Evolutionary conservation across 2,329 filamentous ascomycete genomes (phyloP).

Genomic region (Metarhizium anisopliae): DNA sequence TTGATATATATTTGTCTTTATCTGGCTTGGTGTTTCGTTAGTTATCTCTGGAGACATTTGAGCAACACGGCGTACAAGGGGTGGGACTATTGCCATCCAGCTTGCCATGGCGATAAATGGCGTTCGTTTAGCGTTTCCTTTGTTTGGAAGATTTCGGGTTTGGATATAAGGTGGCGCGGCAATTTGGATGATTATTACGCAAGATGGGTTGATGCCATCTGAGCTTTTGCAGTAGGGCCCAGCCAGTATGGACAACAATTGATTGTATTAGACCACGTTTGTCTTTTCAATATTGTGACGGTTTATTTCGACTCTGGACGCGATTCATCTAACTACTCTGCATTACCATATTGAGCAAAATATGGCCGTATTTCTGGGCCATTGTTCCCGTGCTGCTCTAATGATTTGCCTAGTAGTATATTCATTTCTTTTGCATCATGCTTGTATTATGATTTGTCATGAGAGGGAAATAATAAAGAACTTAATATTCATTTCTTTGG

Average conservation of each 20-base stretch:
- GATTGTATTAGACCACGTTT: background rate
- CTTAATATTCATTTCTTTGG: background rate
- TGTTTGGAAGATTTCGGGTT: background rate
- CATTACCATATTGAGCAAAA: too few species aligned
- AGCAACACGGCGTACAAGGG: background rate
- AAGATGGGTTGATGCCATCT: background rate
- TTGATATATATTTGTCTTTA: background rate
- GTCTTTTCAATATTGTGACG: too few species aligned
- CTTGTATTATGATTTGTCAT: too few species aligned
- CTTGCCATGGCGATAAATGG: conserved; percentile 5
- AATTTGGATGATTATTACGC: background rate
- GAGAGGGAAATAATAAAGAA: too few species aligned
- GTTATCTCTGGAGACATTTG: background rate
- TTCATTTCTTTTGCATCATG: background rate
- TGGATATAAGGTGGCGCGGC: background rate
- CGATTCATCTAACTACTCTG: background rate
- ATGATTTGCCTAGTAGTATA: background rate
- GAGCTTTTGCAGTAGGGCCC: background rate
- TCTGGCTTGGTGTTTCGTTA: background rate
- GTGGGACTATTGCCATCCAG: background rate
- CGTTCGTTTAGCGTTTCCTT: background rate
- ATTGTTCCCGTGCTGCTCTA: too few species aligned
- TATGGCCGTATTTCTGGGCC: too few species aligned
- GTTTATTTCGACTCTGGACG: too few species aligned
- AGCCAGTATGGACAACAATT: conserved; percentile 3